A percentile compares a stretch with the other conserved stretches of the same genome.
Evolutionary conservation across 306 rosid species (phyloP).

Genomic region (Castanea mollissima): DNA sequence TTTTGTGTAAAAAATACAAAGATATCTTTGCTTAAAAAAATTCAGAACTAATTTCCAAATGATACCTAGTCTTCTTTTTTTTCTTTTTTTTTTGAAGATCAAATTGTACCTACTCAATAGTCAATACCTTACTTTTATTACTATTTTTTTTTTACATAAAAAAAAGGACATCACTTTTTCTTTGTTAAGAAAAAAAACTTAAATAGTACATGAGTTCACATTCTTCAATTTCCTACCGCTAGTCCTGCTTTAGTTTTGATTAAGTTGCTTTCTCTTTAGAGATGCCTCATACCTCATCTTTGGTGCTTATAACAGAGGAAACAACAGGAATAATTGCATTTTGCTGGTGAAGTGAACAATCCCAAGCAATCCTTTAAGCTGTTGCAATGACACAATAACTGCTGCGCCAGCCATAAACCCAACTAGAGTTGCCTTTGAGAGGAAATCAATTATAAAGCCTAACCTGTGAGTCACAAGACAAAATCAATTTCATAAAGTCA

Average conservation of each 20-base stretch:
- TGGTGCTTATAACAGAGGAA: constrained; percentile 56
- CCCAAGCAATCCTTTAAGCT: constrained; percentile 90
- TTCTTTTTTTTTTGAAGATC: too few relatives aligned
- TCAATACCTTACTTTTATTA: too few relatives aligned
- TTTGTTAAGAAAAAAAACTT: too few relatives aligned
- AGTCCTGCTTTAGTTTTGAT: background rate
- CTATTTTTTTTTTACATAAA: too few relatives aligned
- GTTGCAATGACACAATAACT: constrained; percentile 87
- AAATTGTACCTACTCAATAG: too few relatives aligned
- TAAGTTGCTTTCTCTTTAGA: background rate
- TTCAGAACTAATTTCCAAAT: background rate
- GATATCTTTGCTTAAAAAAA: background rate
- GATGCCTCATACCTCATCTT: constrained; percentile 53
- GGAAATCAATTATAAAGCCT: constrained; percentile 92
- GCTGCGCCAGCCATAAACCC: constrained; percentile 99
- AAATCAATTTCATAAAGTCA: background rate
- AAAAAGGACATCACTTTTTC: background rate
- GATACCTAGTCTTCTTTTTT: background rate
- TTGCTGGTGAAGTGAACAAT: constrained; percentile 72
- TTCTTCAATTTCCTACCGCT: too few relatives aligned
- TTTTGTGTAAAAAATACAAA: background rate
- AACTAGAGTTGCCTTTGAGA: constrained; percentile 88
- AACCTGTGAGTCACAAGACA: constrained; percentile 47
- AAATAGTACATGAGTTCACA: too few relatives aligned
- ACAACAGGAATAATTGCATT: constrained; percentile 83